Percentiles rank a stretch among this genome's conserved stretches.
These are phyloP conservation scores for Flaveria brownii DNA, from an alignment of 129 eudicot species.

Conservation along the genomic window DNA sequence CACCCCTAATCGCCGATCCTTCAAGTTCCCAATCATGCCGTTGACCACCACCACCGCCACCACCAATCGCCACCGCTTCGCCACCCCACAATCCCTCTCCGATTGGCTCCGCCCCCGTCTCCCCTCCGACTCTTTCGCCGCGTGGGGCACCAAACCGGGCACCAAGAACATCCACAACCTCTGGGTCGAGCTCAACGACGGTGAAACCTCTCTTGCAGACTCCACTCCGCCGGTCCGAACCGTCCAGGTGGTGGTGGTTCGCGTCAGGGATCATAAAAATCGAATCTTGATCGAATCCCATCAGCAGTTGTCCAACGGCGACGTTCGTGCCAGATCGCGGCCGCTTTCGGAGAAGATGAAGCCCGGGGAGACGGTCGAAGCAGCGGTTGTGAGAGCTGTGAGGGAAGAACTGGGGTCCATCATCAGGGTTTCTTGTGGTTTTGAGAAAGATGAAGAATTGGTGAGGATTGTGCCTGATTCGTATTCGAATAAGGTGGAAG, in stretches of 20 bases:
- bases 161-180: constrained; percentile 78
- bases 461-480: constrained; percentile 55
- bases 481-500: constrained; percentile 73
- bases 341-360: constrained; percentile 93
- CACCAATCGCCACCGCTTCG: constrained; percentile 40
- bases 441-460: constrained; percentile 3
- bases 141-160: constrained; percentile 83
- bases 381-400: constrained; percentile 66
- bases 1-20: constrained; percentile 36
- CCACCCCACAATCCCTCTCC: constrained; percentile 76
- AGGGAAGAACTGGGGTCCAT: constrained; percentile 80
- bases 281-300: constrained; percentile 69
- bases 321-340: constrained; percentile 49
- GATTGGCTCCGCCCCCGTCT: constrained; percentile 76
- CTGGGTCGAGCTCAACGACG: constrained; percentile 74
- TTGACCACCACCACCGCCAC: constrained; percentile 37
- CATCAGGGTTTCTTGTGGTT: neutral
- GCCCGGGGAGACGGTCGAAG: constrained; percentile 69
- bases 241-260: constrained; percentile 64
- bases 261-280: constrained; percentile 32
- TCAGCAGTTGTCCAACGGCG: constrained; percentile 75
- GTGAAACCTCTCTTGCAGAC: constrained; percentile 70
- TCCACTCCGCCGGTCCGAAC: constrained; percentile 66
- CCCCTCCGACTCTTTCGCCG: constrained; percentile 58
- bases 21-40: constrained; percentile 39